These are phyloP conservation scores for Thecamonas trahens DNA, from an alignment of 78 protist species.

Conservation along the genomic window DNA sequence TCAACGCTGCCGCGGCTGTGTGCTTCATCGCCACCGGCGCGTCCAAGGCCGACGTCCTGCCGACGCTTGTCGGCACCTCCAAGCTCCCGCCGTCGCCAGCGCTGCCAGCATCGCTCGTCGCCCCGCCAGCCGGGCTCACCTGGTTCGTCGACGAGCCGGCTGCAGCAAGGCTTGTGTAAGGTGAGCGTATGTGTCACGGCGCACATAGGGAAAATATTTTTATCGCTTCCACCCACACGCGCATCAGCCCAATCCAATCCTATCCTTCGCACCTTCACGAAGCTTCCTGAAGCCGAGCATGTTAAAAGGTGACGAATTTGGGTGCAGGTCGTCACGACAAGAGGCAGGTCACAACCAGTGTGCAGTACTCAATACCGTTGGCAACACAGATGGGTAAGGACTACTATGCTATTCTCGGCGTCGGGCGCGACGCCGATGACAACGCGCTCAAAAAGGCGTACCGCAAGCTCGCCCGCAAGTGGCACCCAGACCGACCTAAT, in stretches of 20 bases:
- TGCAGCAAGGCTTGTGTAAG: not conserved
- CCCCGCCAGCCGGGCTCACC: too few species aligned
- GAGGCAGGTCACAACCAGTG: too few species aligned
- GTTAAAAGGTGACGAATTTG: too few species aligned
- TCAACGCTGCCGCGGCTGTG: not conserved
- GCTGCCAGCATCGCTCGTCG: not conserved
- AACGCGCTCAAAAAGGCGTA: slow-evolving; percentile 32
- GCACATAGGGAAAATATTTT: too few species aligned
- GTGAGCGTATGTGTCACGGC: too few species aligned
- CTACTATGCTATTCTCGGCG: slow-evolving; percentile 20
- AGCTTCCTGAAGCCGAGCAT: too few species aligned
- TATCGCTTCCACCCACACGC: too few species aligned
- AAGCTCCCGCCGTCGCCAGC: not conserved
- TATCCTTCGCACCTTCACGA: too few species aligned
- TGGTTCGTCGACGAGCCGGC: slow-evolving; percentile 6
- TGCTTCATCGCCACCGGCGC: slow-evolving; percentile 12
- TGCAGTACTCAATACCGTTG: too few species aligned
- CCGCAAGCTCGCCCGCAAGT: slow-evolving; percentile 35
- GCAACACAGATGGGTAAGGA: slow-evolving; percentile 4
- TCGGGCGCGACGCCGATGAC: slow-evolving; percentile 7
- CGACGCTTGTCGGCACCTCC: not conserved
- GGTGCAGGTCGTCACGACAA: too few species aligned
- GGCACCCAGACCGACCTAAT: slow-evolving; percentile 65
- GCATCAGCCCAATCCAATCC: too few species aligned
- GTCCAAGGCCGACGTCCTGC: not conserved